Percentiles rank a stretch among this genome's conserved stretches.
Conservation (phyloP, 2,329 filamentous ascomycete species). For the Elsinoe australis region DNA sequence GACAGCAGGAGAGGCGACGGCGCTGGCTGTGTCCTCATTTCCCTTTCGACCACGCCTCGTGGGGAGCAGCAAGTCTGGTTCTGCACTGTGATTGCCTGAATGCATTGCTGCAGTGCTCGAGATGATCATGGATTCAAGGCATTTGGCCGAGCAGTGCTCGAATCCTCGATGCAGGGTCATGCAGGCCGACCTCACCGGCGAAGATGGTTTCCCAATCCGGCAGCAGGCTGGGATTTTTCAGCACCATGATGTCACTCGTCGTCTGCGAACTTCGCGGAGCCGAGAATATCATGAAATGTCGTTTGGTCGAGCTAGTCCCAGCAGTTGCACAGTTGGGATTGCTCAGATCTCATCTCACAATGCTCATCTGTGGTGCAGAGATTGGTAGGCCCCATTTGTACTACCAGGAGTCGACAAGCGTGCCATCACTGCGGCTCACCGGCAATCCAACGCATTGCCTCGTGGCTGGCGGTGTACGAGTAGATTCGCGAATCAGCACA, state of each 20-base stretch:
- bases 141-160: too few species aligned
- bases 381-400: neutral
- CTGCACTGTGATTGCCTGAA: slow-evolving; percentile 11
- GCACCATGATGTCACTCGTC: slow-evolving; percentile 6
- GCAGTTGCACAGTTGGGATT: neutral
- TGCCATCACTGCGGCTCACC: neutral
- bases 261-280: neutral
- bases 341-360: neutral
- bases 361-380: neutral
- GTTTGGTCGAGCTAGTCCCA: neutral
- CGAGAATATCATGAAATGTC: neutral
- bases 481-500: neutral
- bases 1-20: neutral
- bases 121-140: too few species aligned
- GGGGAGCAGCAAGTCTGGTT: slow-evolving; percentile 5
- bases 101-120: too few species aligned
- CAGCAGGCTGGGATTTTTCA: neutral
- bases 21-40: neutral
- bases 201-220: slow-evolving; percentile 4
- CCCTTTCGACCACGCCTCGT: neutral
- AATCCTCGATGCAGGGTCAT: slow-evolving; percentile 1
- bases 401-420: neutral
- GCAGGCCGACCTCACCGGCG: neutral
- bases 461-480: too few species aligned
- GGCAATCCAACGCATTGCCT: neutral